Base-by-base conservation (phyloP, 1,139 yeast species). In the Geotrichum citri-aurantii region DNA sequence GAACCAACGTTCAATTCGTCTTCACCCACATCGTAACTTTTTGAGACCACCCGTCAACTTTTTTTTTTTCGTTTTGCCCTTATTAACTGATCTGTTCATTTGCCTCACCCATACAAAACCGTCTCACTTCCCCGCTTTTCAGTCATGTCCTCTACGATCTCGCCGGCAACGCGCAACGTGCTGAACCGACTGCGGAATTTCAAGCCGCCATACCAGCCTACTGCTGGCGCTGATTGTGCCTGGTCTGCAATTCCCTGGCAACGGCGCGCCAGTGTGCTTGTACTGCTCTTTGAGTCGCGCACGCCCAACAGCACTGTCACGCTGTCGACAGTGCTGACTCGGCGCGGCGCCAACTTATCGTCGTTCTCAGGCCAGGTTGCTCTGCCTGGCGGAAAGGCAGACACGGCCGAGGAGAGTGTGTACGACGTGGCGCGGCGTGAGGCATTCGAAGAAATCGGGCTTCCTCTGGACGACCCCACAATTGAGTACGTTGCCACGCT, bases 301-400 rank as follows among this genome's bases (percentile, higher is more conserved):
- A 55, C 57, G 24, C 21, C 19, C 27, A 65, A 68, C 61, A 77
- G 77, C 31, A 73, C 78, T 59, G 95, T 95, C 2, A 95, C 89
- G 66, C 72, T 90, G 29, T 71, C 93, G 56, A 93, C 90, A 48
- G 77, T 91, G 5, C 73, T 91, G 59, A 90, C 97, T 1, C 85
- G 86, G 67, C 74, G 97, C 63, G 85, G 95, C 12, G 78, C 88
- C 54, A 77, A 79, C 56, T 75, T 91, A 65, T 77, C 85, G 52
- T 81, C 81, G 58, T 91, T 89, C 72, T 87, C 95, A 0, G 96
- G 97, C 6, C 96, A 91, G 69, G 87, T 89, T 14, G 87, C 96
- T 3, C 75, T 91, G 23, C 97, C 97, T 2, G 97, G 97, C 2
- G 97, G 75, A 21, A 73, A 73, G 58, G 73, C 74, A 14, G 76